A percentile compares a stretch with the other conserved stretches of the same genome.
Evolutionary conservation across 2,329 filamentous ascomycete species (phyloP).

Genomic region (Talaromyces sp.): DNA sequence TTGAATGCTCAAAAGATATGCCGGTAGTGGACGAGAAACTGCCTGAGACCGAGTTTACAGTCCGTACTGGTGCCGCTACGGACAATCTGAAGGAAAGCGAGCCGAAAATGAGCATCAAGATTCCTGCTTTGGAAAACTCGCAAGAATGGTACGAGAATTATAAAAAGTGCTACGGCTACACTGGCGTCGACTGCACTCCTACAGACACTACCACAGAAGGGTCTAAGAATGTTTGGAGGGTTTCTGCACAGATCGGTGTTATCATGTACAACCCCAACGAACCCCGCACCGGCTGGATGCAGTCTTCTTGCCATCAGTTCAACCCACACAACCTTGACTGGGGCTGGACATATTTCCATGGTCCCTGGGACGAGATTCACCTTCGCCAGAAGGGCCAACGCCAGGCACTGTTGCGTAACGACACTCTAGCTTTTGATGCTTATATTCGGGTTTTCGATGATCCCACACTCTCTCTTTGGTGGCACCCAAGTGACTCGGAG

Average conservation of each 20-base stretch:
- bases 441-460: slow-evolving; percentile 62
- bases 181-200: slow-evolving; percentile 16
- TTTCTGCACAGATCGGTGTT: slow-evolving; percentile 60
- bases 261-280: slow-evolving; percentile 63
- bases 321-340: slow-evolving; percentile 58
- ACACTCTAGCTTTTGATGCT: slow-evolving; percentile 60
- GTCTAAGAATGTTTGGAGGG: slow-evolving; percentile 37
- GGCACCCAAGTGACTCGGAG: slow-evolving; percentile 54
- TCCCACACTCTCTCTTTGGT: slow-evolving; percentile 59
- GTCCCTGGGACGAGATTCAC: slow-evolving; percentile 57
- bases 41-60: slow-evolving; percentile 40
- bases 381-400: slow-evolving; percentile 56
- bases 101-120: slow-evolving; percentile 33
- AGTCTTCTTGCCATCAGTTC: slow-evolving; percentile 59
- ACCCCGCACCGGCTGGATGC: slow-evolving; percentile 56
- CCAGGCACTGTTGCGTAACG: slow-evolving; percentile 57
- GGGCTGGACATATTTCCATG: slow-evolving; percentile 62
- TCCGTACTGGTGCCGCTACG: slow-evolving; percentile 39
- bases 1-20: slow-evolving; percentile 57
- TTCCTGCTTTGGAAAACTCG: slow-evolving; percentile 27
- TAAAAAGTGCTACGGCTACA: slow-evolving; percentile 26
- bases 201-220: slow-evolving; percentile 10
- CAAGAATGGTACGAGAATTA: slow-evolving; percentile 32
- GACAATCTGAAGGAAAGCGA: slow-evolving; percentile 30
- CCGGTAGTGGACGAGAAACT: slow-evolving; percentile 37